Percentiles rank a stretch among this genome's conserved stretches.
Evolutionary conservation across 306 rosid genomes (phyloP).

Genomic region (Begonia peltatifolia): DNA sequence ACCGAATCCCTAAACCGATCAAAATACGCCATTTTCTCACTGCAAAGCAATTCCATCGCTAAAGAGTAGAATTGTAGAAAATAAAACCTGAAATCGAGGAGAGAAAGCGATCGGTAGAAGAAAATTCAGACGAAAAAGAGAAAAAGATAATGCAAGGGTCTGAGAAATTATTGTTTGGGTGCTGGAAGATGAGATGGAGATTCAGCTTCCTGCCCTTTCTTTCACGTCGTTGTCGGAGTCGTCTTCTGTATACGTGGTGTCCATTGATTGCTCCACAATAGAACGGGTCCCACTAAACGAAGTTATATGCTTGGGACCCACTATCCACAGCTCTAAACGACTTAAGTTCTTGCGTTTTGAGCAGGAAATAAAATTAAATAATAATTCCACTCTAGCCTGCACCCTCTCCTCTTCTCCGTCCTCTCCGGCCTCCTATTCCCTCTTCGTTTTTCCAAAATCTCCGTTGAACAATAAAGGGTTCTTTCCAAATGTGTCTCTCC

Average conservation of each 20-base stretch:
- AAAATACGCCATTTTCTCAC: neutral
- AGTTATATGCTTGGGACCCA: neutral
- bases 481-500: neutral
- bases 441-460: neutral
- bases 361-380: no score
- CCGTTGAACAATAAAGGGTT: neutral
- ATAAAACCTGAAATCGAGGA: constrained; percentile 1
- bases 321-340: no score
- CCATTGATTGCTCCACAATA: neutral
- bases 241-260: neutral
- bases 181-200: neutral
- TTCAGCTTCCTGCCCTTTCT: neutral
- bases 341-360: no score
- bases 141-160: neutral
- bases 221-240: neutral
- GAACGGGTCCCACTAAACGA: neutral
- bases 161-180: constrained; percentile 2
- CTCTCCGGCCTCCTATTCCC: neutral
- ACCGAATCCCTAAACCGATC: neutral
- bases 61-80: neutral
- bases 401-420: no score
- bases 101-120: neutral
- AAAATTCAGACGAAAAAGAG: neutral
- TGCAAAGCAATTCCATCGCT: neutral
- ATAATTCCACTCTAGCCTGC: no score